Base-by-base conservation (phyloP, 371 early-diverging fungal genomes). In the Mucor saturninus region DNA sequence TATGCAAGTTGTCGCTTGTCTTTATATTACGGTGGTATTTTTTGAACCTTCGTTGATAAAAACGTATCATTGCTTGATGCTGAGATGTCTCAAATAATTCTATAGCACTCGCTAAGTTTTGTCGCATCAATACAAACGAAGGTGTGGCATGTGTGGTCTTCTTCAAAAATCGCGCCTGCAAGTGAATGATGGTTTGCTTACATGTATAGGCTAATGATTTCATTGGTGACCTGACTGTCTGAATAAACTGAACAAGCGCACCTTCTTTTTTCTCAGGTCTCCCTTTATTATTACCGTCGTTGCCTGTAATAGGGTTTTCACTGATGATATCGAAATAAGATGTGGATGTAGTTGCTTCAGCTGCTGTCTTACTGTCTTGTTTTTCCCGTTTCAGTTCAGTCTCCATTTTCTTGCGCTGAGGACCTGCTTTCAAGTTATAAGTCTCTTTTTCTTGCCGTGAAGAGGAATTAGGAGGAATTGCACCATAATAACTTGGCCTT, bases 171-270 rank as follows among this genome's bases (percentile, higher is more conserved):
- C 74, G 68, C 1, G 77, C 70, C 62, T 84, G 81, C 13, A 85
- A 58, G 61, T 83, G 83, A 54, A 73, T 63, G 32, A 83, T 81
- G 0, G 85, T 85, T 49, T 81, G 71, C 58, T 87, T 86, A 63
- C 88, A 86, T 0, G 88, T 87, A 38, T 72, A 76, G 1, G 83
- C 84, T 10, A 87, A 63, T 6, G 86, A 80, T 54, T 86, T 83
- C 79, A 86, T 81, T 2, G 81, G 84, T 31, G 75, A 79, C 15
- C 84, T 69, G 5, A 87, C 76, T 7, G 73, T 76, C 21, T 63
- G 59, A 43, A 87, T 74, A 59, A 85, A 85, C 38, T 86, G 76
- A 9, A 81, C 73, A 28, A 87, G 50, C 2, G 73, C 73, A 15
- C 71, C 67, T 31, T 65, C 71, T 50, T 59, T 55, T 31, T 56